A percentile compares a stretch with the other conserved stretches of the same genome.
Evolutionary conservation across 2,329 filamentous ascomycete genomes (phyloP).

Genomic region (Tolypocladium cylindrosporum): DNA sequence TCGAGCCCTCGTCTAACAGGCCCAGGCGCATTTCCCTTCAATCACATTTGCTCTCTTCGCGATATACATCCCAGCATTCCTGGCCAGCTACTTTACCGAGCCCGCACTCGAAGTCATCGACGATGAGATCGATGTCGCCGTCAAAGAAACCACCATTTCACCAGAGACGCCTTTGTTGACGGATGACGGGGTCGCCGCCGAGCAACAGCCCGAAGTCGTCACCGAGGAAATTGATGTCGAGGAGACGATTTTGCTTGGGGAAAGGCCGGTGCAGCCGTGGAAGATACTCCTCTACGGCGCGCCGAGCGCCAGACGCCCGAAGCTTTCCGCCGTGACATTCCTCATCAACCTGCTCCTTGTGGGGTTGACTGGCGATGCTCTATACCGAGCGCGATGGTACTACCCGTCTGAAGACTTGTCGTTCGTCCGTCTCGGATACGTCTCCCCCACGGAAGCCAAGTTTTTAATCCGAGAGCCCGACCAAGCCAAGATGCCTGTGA

Average conservation of each 20-base stretch:
- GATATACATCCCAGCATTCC: conserved; percentile 55
- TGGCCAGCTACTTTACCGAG: conserved; percentile 46
- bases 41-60: conserved; percentile 52
- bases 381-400: conserved; percentile 62
- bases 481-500: conserved; percentile 62
- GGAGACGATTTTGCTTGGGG: conserved; percentile 50
- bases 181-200: conserved; percentile 19
- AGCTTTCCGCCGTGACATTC: conserved; percentile 58
- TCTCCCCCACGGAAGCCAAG: conserved; percentile 70
- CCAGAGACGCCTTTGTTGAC: conserved; percentile 14
- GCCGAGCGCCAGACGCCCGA: conserved; percentile 59
- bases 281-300: conserved; percentile 65
- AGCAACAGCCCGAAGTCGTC: conserved; percentile 23
- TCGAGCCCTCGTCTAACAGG: conserved; percentile 2
- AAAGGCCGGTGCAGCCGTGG: conserved; percentile 45
- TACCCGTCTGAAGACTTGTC: conserved; percentile 67
- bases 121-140: conserved; percentile 47
- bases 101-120: conserved; percentile 48
- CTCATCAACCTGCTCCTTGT: conserved; percentile 63
- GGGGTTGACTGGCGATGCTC: conserved; percentile 62
- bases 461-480: conserved; percentile 82
- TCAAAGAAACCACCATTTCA: conserved; percentile 35
- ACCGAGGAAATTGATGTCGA: conserved; percentile 48
- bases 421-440: conserved; percentile 79
- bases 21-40: conserved; percentile 34